These are phyloP conservation scores for Saccharomyces eubayanus DNA, from an alignment of 805 yeast species.

Conservation along the genomic window DNA sequence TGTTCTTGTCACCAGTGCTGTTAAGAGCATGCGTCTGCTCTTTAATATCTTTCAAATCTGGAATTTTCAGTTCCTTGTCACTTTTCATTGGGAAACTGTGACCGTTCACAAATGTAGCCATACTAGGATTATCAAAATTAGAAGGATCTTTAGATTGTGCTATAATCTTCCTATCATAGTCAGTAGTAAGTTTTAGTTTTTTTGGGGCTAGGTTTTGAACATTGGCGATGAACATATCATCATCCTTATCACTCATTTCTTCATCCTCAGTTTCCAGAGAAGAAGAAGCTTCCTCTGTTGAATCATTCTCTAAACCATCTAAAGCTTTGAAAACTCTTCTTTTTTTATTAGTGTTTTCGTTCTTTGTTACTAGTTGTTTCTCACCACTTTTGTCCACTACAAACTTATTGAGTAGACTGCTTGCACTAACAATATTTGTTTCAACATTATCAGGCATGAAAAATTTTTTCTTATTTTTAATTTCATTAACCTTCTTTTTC, in stretches of 20 bases:
- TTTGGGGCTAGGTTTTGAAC: not conserved
- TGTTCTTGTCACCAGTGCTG: not conserved
- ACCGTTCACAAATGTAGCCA: not conserved
- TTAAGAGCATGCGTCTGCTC: not conserved
- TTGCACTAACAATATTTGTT: slow-evolving; percentile 53
- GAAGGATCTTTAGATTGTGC: not conserved
- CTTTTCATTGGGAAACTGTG: not conserved
- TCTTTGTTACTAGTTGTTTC: not conserved
- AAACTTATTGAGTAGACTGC: slow-evolving; percentile 36
- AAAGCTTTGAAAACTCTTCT: slow-evolving; percentile 4
- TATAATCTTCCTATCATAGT: not conserved
- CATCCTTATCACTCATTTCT: not conserved
- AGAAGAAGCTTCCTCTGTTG: slow-evolving; percentile 2
- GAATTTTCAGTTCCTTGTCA: not conserved
- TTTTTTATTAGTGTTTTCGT: not conserved
- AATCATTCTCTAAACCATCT: slow-evolving; percentile 13
- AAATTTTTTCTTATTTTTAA: slow-evolving; percentile 37
- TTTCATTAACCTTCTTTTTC: slow-evolving; percentile 13
- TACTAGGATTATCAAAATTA: not conserved
- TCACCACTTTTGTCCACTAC: not conserved
- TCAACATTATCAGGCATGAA: slow-evolving; percentile 69
- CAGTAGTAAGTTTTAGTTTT: not conserved
- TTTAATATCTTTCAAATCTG: not conserved
- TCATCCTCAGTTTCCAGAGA: slow-evolving; percentile 1
- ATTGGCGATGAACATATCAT: not conserved